A percentile compares a stretch with the other conserved stretches of the same genome.
These are phyloP conservation scores for Trichophyton benhamiae DNA, from an alignment of 2,329 filamentous ascomycete species.

Conservation along the genomic window DNA sequence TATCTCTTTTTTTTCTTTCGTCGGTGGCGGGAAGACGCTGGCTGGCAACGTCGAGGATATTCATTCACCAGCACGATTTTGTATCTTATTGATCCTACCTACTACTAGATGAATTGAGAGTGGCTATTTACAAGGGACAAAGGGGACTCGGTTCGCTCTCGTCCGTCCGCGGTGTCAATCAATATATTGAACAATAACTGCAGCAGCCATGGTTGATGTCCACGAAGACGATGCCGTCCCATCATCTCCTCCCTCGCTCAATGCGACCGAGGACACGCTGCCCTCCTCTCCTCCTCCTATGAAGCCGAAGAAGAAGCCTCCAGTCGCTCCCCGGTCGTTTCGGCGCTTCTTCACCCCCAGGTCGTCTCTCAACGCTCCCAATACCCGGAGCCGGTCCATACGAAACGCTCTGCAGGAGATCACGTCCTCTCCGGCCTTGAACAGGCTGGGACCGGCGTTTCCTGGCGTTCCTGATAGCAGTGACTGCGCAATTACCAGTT, in stretches of 20 bases:
- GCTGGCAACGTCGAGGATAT: background rate
- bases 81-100: background rate
- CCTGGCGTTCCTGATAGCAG: conserved; percentile 26
- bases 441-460: conserved; percentile 32
- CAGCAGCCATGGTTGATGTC: conserved; percentile 5
- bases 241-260: conserved; percentile 13
- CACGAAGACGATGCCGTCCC: conserved; percentile 11
- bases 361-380: conserved; percentile 27
- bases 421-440: conserved; percentile 29
- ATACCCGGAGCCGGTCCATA: conserved; percentile 27
- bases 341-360: conserved; percentile 40
- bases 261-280: conserved; percentile 19
- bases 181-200: background rate
- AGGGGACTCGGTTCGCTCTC: background rate
- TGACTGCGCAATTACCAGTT: conserved; percentile 18
- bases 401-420: conserved; percentile 36
- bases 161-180: background rate
- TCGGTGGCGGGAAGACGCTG: background rate
- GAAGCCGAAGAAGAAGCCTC: conserved; percentile 34
- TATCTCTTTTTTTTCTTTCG: background rate
- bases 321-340: conserved; percentile 41
- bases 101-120: background rate
- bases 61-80: background rate
- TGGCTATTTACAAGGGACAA: background rate
- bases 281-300: conserved; percentile 34